Percentiles rank a stretch among this genome's conserved stretches.
Evolutionary conservation across 2,329 filamentous ascomycete genomes (phyloP).

Genomic region (Ophiocordyceps unilateralis): DNA sequence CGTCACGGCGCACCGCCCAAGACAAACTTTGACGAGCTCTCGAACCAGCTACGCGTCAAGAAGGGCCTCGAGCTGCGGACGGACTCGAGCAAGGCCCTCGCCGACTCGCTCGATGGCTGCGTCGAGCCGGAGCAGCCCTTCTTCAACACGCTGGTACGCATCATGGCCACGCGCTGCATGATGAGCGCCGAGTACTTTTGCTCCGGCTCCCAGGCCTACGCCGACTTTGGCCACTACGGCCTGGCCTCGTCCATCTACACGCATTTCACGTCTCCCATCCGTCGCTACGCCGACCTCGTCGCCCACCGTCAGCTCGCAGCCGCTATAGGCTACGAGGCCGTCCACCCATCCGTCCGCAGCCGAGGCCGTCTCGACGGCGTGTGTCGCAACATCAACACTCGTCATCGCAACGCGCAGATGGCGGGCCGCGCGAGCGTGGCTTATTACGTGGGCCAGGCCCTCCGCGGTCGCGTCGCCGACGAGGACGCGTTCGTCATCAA

Average conservation of each 20-base stretch:
- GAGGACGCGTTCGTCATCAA: slow-evolving; percentile 95
- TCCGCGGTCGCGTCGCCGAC: slow-evolving; percentile 58
- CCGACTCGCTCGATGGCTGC: slow-evolving; percentile 78
- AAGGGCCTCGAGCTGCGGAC: slow-evolving; percentile 62
- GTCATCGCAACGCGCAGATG: slow-evolving; percentile 92
- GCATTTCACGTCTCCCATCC: slow-evolving; percentile 94
- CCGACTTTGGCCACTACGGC: slow-evolving; percentile 93
- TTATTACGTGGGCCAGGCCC: slow-evolving; percentile 93
- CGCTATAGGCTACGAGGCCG: slow-evolving; percentile 78
- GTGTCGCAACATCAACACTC: slow-evolving; percentile 95
- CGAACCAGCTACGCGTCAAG: slow-evolving; percentile 80
- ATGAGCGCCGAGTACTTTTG: slow-evolving; percentile 98
- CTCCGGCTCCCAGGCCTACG: slow-evolving; percentile 78
- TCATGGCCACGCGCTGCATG: slow-evolving; percentile 97
- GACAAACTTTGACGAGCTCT: slow-evolving; percentile 89
- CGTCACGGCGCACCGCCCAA: slow-evolving; percentile 85
- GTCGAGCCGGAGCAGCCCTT: slow-evolving; percentile 69
- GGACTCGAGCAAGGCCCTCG: slow-evolving; percentile 82
- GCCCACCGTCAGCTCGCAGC: slow-evolving; percentile 89
- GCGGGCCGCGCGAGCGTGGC: slow-evolving; percentile 87
- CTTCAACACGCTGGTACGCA: slow-evolving; percentile 95
- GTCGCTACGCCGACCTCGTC: slow-evolving; percentile 90
- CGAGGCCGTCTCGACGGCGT: slow-evolving; percentile 78
- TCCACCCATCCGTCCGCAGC: slow-evolving; percentile 67
- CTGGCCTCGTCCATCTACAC: slow-evolving; percentile 95